Evolutionary conservation across 306 rosid species (phyloP), one percentile per base, ranked within the genome.

Genomic region (Quercus robur): DNA sequence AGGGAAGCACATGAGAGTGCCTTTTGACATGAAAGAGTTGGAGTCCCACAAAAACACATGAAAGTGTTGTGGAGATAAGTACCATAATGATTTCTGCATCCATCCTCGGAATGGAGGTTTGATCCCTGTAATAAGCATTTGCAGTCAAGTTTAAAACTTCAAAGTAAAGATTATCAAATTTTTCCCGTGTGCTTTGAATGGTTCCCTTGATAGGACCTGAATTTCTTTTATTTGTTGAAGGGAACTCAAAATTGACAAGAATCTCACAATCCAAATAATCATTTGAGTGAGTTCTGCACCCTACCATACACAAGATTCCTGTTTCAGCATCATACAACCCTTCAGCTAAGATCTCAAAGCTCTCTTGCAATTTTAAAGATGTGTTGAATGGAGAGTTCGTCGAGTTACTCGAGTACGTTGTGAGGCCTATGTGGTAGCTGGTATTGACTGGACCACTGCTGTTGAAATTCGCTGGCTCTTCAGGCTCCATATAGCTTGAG

Each of bases 241-340:
- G 84, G 66, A 92, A 76, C 74, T 84, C 90, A 71, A 92, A 82
- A 30, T 88, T 88, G 78, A 92, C 63, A 6, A 77, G 84, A 76
- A 88, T 74, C 26, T 88, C 88, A 78, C 93, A 92, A 33, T 92
- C 97, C 68, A 71, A 30, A 23, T 85, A 63, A 5, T 55, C 70
- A 44, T 66, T 46, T 67, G 33, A 57, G 61, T 28, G 52, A 20
- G 74, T 69, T 13, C 89, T 83, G 84, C 93, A 92, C 71, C 93
- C 97, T 8, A 86, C 77, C 97, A 90, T 88, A 54, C 97, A 92
- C 83, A 92, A 80, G 64, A 23, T 87, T 84, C 94, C 97, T 18
- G 84, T 26, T 75, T 78, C 63, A 17, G 81, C 78, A 84, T 89
- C 87, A 85, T 90, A 90, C 28, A 75, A 31, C 73, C 97, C 94